Evolutionary conservation across 148 eudicot genomes (phyloP).

Genomic region (Fagopyrum tataricum): DNA sequence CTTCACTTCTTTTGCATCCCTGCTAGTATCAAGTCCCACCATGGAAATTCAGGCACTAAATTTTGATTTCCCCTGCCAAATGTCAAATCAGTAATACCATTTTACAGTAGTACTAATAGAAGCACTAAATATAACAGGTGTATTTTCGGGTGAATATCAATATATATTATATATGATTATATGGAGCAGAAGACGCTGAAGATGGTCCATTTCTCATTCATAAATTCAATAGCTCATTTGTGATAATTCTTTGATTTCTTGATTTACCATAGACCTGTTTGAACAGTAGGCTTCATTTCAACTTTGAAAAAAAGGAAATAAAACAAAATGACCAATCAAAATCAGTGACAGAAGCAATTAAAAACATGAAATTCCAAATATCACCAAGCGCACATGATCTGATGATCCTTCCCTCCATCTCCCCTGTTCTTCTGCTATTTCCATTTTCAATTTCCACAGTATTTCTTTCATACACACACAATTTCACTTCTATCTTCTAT

Average conservation of each 20-base stretch:
- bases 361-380: background rate
- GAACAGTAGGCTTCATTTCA: too few relatives aligned
- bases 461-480: background rate
- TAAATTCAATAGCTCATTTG: too few relatives aligned
- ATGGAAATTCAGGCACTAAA: conserved; percentile 6
- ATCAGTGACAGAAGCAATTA: background rate
- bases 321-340: conserved; percentile 5
- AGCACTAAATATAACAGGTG: background rate
- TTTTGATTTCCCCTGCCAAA: conserved; percentile 7
- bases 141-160: too few relatives aligned
- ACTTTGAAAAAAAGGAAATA: background rate
- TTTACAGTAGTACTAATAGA: background rate
- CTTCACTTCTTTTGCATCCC: background rate
- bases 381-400: conserved; percentile 1
- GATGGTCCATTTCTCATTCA: too few relatives aligned
- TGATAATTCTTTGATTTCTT: background rate
- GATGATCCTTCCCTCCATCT: background rate
- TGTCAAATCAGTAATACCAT: conserved; percentile 5
- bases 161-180: too few relatives aligned
- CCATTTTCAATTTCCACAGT: background rate
- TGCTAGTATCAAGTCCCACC: conserved; percentile 6
- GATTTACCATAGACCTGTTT: too few relatives aligned
- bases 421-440: conserved; percentile 6
- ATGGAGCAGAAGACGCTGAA: too few relatives aligned
- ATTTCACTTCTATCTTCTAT: background rate